These are phyloP conservation scores for Dalbergia oliveri DNA, from an alignment of 306 rosid species.

Conservation along the genomic window DNA sequence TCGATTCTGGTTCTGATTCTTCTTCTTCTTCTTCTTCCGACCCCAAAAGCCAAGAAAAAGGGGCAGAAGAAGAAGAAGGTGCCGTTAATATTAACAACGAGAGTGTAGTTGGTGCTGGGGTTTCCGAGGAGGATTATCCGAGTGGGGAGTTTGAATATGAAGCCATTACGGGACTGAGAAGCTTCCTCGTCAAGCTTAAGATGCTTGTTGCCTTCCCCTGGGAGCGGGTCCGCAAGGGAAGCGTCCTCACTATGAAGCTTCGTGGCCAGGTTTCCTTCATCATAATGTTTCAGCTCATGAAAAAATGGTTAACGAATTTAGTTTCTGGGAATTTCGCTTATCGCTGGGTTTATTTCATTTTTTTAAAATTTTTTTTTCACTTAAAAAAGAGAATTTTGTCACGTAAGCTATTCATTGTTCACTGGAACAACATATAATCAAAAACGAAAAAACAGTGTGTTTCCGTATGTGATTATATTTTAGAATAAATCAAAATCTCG, in stretches of 20 bases:
- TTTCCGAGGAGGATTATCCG: conserved; percentile 67
- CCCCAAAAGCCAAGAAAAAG: conserved; percentile 36
- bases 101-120: conserved; percentile 20
- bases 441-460: not conserved
- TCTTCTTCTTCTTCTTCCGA: conserved; percentile 33
- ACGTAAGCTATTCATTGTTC: too few relatives aligned
- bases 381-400: too few relatives aligned
- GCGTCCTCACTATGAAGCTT: conserved; percentile 83
- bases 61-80: conserved; percentile 10
- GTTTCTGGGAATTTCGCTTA: not conserved
- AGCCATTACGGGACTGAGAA: conserved; percentile 68
- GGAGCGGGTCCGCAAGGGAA: conserved; percentile 93
- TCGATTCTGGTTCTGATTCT: conserved; percentile 53
- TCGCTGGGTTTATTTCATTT: too few relatives aligned
- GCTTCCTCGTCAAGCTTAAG: conserved; percentile 75
- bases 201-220: conserved; percentile 86
- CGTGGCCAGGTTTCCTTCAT: conserved; percentile 82
- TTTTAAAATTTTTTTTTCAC: too few relatives aligned
- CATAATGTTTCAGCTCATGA: too few relatives aligned
- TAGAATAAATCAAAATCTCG: not conserved
- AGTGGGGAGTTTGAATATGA: conserved; percentile 75
- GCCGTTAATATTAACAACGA: conserved; percentile 22
- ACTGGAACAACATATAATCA: too few relatives aligned
- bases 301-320: not conserved
- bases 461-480: not conserved